Base-by-base conservation (phyloP, 225 moss, liverwort and hornwort genomes). In the Thuidium tamariscinum region DNA sequence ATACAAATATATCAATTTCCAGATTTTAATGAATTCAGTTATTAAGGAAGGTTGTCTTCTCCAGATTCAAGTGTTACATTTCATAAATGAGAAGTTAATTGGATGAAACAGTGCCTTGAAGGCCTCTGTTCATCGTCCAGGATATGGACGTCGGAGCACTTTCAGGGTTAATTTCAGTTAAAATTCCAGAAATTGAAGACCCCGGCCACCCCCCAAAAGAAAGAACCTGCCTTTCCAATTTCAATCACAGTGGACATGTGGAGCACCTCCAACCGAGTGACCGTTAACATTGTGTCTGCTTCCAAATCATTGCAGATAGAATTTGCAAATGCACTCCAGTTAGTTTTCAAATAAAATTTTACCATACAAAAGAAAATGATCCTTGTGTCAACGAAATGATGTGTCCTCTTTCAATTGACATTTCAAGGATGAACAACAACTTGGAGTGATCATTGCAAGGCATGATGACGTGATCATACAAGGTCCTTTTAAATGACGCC, bases 381-480 rank as follows among this genome's bases (percentile, higher is more conserved):
- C 4, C 2, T 54, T 0, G 15, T 62, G 89, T 81, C 63, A 8
- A 29, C 0, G n/a, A 82, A 82, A 90, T 88, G 88, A 90, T 90
- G 63, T 8, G 0, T 39, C 4, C 3, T 49, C 82, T 82, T 85
- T 82, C 74, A 85, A 85, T 82, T 78, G 71, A 82, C 77, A 82
- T 78, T 82, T 7, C 41, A 5, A 37, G 17, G 82, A 82, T 70
- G 23, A 44, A 44, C 9, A 44, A 44, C 79, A 8, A 6, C 6
- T 14, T 3, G 32, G 49, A 61, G 61, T 16, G 72, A 66, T 85
- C 82, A 88, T 88, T 57, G 78, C 90, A 52, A 88, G 42, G 65
- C 51, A 85, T 85, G 88, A 46, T 82, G 77, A 65, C 19, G 16
- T 21, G 74, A 83, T 90, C 74, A 86, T 61, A 13, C 66, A 79